These are phyloP conservation scores for Cytospora piceae DNA, from an alignment of 2,329 filamentous ascomycete genomes.

Conservation along the genomic window DNA sequence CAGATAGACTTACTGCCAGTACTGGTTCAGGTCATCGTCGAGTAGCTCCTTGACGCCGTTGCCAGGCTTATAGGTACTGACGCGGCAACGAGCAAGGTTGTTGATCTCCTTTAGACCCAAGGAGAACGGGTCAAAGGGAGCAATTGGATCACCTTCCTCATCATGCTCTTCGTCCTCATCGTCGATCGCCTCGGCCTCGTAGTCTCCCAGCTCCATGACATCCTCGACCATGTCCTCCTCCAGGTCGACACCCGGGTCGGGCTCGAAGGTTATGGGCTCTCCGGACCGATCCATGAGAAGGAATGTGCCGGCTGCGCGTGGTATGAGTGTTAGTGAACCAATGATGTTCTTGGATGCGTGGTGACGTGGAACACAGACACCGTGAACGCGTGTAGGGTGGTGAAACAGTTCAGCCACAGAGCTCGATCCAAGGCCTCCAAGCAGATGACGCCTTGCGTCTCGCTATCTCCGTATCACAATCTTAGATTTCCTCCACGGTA, in stretches of 20 bases:
- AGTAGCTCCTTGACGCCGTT: conserved; percentile 78
- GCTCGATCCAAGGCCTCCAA: background rate
- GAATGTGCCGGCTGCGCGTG: background rate
- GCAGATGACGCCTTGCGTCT: background rate
- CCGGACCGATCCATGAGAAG: background rate
- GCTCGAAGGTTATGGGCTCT: conserved; percentile 5
- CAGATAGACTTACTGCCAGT: conserved; percentile 74
- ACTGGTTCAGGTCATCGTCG: conserved; percentile 71
- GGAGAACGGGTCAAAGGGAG: conserved; percentile 55
- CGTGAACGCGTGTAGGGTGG: background rate
- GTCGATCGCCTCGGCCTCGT: conserved; percentile 18
- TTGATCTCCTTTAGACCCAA: conserved; percentile 79
- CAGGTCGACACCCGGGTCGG: conserved; percentile 11
- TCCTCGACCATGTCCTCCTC: conserved; percentile 24
- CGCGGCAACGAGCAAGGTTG: conserved; percentile 80
- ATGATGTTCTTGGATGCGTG: background rate
- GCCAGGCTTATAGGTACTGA: conserved; percentile 79
- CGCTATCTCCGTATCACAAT: background rate
- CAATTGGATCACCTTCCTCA: conserved; percentile 12
- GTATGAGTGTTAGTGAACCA: background rate
- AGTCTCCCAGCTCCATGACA: conserved; percentile 12
- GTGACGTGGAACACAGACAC: background rate
- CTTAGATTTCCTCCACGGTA: background rate
- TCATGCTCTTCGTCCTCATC: conserved; percentile 24
- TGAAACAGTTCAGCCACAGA: background rate